These are phyloP conservation scores for Carex arenaria DNA, from an alignment of 202 grass and related monocot genomes.

Conservation along the genomic window DNA sequence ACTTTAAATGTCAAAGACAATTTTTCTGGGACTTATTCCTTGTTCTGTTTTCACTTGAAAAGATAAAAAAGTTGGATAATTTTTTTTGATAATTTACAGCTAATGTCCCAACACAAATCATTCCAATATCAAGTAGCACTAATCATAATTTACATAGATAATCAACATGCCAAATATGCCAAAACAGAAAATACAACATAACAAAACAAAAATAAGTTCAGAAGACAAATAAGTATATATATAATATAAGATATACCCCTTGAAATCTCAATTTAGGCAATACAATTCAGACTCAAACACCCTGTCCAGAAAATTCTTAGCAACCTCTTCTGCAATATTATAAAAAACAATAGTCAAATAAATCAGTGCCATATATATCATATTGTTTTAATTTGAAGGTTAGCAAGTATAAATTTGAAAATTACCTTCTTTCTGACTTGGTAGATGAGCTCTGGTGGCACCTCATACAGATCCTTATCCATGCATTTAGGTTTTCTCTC, in stretches of 20 bases:
- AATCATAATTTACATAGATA: conserved; percentile 6
- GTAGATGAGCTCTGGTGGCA: conserved; percentile 63
- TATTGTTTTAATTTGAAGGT: neutral
- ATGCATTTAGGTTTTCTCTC: conserved; percentile 46
- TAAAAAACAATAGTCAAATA: neutral
- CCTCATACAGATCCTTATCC: conserved; percentile 92
- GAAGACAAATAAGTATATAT: neutral
- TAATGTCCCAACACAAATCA: neutral
- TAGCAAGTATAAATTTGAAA: neutral
- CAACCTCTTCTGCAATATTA: conserved; percentile 62
- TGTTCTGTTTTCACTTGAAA: neutral
- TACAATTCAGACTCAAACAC: conserved; percentile 64
- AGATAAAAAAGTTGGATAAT: neutral
- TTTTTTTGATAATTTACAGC: neutral
- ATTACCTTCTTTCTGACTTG: conserved; percentile 60
- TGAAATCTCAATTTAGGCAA: conserved; percentile 45
- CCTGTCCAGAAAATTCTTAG: conserved; percentile 67
- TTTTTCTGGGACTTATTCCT: neutral
- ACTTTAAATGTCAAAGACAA: neutral
- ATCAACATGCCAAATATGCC: neutral
- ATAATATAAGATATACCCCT: neutral
- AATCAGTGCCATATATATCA: conserved; percentile 5
- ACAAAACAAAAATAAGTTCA: neutral
- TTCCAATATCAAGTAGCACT: neutral
- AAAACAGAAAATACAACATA: neutral